Conservation (phyloP, 83 land plant genomes). For the Picea engelmannii region DNA sequence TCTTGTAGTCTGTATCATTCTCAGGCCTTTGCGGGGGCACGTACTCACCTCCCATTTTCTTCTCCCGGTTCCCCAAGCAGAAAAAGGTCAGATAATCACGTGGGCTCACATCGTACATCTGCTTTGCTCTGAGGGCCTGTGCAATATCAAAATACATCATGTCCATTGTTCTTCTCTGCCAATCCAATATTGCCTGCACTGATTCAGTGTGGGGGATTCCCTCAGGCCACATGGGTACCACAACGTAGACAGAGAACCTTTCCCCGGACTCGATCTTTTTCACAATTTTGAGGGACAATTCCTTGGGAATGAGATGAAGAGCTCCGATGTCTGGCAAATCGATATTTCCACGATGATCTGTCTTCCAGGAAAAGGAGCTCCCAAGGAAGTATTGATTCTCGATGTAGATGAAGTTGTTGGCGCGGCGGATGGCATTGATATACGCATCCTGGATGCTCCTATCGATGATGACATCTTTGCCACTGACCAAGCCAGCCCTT, state of each 20-base stretch:
- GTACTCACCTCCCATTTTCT: slow-evolving; percentile 27
- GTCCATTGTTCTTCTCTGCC: slow-evolving; percentile 79
- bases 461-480: slow-evolving; percentile 57
- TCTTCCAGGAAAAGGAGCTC: slow-evolving; percentile 62
- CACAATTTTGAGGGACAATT: slow-evolving; percentile 71
- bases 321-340: slow-evolving; percentile 49
- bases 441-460: slow-evolving; percentile 77
- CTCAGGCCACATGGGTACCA: slow-evolving; percentile 94
- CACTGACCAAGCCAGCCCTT: slow-evolving; percentile 48
- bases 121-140: slow-evolving; percentile 45
- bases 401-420: slow-evolving; percentile 76
- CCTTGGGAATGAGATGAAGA: slow-evolving; percentile 70
- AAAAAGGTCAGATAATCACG: slow-evolving; percentile 73
- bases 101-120: slow-evolving; percentile 28
- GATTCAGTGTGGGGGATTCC: slow-evolving; percentile 65
- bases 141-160: slow-evolving; percentile 82
- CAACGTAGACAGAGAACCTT: slow-evolving; percentile 69
- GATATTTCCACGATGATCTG: neutral
- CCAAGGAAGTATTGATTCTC: slow-evolving; percentile 90
- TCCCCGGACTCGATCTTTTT: slow-evolving; percentile 79
- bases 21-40: slow-evolving; percentile 44
- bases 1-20: slow-evolving; percentile 30
- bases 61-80: slow-evolving; percentile 75
- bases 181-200: slow-evolving; percentile 78
- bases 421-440: slow-evolving; percentile 72